phyloP scores from a whole-genome alignment of 2,329 filamentous ascomycete genomes.

The Penicillium brevicompactum region DNA sequence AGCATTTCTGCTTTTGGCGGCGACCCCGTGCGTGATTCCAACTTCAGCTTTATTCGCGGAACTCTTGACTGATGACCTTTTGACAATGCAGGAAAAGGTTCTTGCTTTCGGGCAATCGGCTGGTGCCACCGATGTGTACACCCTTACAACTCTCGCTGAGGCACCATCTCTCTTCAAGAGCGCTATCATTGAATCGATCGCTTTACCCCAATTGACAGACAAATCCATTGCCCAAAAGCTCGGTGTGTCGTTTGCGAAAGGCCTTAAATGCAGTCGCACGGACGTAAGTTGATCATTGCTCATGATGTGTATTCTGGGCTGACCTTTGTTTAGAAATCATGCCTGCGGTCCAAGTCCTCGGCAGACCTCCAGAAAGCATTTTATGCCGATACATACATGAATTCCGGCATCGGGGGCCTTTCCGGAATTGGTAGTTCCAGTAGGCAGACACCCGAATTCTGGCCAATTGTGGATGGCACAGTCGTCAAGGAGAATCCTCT shows the following conservation, averaged over 20 bases:
- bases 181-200: slow-evolving; percentile 24
- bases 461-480: slow-evolving; percentile 22
- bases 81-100: slow-evolving; percentile 17
- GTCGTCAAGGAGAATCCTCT: slow-evolving; percentile 19
- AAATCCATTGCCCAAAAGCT: slow-evolving; percentile 14
- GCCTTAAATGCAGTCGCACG: background rate
- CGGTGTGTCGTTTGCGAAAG: slow-evolving; percentile 1
- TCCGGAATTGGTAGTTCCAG: background rate
- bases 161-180: slow-evolving; percentile 21
- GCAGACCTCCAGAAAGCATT: slow-evolving; percentile 16
- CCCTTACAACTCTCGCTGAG: slow-evolving; percentile 15
- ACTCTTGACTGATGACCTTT: background rate
- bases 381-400: background rate
- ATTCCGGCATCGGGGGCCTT: background rate
- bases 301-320: background rate
- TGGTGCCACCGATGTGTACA: slow-evolving; percentile 21
- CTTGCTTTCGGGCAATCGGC: slow-evolving; percentile 32
- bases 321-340: slow-evolving; percentile 18
- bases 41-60: background rate
- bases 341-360: slow-evolving; percentile 17
- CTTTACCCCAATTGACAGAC: background rate
- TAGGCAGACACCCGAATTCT: slow-evolving; percentile 8
- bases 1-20: slow-evolving; percentile 34
- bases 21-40: slow-evolving; percentile 19
- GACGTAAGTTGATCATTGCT: background rate